Conservation (phyloP, 768 basidiomycete species). For the Phylloporus sp. region DNA sequence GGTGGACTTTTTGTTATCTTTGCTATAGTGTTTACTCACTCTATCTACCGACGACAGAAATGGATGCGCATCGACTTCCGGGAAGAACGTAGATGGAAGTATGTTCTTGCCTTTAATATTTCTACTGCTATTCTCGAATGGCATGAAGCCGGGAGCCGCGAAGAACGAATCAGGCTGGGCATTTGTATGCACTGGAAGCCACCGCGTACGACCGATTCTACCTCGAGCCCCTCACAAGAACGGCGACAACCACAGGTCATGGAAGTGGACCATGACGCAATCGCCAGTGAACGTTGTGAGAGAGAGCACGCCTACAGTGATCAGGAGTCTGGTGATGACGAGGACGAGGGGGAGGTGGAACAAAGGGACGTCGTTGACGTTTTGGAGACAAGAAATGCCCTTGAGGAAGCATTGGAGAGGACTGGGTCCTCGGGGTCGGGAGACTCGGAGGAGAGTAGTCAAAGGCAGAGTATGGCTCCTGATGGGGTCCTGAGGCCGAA, state of each 20-base stretch:
- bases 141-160: conserved; percentile 66
- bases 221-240: conserved; percentile 21
- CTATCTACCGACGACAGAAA: conserved; percentile 48
- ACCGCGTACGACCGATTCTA: conserved; percentile 31
- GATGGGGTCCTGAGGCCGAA: conserved; percentile 39
- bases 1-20: neutral
- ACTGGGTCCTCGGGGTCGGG: conserved; percentile 28
- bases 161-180: conserved; percentile 60
- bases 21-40: conserved; percentile 8
- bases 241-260: conserved; percentile 29
- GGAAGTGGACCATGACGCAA: conserved; percentile 27
- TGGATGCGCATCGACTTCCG: conserved; percentile 97
- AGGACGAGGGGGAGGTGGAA: conserved; percentile 55
- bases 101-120: conserved; percentile 75
- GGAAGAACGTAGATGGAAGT: conserved; percentile 92
- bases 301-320: conserved; percentile 25
- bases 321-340: conserved; percentile 50
- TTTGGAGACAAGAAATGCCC: conserved; percentile 46
- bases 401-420: conserved; percentile 56
- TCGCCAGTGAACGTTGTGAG: conserved; percentile 17
- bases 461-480: conserved; percentile 27
- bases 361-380: conserved; percentile 52
- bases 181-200: conserved; percentile 65
- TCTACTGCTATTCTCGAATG: conserved; percentile 82
- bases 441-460: conserved; percentile 34